Percentiles rank a stretch among this genome's conserved stretches.
Conservation (phyloP, 208 protist species). For the Trypanosoma brucei region DNA sequence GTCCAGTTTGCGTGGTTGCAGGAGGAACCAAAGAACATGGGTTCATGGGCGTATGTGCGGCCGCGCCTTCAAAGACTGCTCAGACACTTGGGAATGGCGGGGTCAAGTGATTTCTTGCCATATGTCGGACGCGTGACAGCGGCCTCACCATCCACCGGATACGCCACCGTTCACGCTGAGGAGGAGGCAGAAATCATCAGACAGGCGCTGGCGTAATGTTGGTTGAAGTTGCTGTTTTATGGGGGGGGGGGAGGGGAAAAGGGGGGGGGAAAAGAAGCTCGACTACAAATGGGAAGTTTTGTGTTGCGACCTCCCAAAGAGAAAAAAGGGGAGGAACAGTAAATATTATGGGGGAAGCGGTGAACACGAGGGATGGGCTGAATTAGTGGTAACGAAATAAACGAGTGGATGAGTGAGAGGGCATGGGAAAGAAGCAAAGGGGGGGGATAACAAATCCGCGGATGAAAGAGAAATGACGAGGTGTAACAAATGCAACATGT, state of each 20-base stretch:
- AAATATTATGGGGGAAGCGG: too few relatives aligned
- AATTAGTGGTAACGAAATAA: too few relatives aligned
- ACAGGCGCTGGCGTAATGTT: constrained; percentile 48
- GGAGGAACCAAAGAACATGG: constrained; percentile 98
- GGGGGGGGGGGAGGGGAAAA: neutral
- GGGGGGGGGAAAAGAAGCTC: neutral
- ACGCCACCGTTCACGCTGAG: constrained; percentile 80
- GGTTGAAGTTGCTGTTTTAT: neutral
- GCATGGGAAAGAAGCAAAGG: too few relatives aligned
- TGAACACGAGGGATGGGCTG: too few relatives aligned
- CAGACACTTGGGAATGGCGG: constrained; percentile 41
- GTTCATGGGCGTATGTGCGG: constrained; percentile 89
- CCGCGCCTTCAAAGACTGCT: constrained; percentile 77
- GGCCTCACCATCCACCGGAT: constrained; percentile 89
- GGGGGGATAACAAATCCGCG: too few relatives aligned
- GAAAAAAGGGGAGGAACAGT: too few relatives aligned
- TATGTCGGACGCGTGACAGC: constrained; percentile 70
- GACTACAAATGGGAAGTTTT: too few relatives aligned
- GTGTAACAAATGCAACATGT: too few relatives aligned
- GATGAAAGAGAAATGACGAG: too few relatives aligned
- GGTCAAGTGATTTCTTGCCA: constrained; percentile 34
- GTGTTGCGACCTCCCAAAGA: too few relatives aligned
- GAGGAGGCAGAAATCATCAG: constrained; percentile 78
- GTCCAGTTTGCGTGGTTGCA: constrained; percentile 95
- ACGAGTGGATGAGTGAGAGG: too few relatives aligned